Evolutionary conservation across 768 basidiomycete species (phyloP).

Genomic region (Tulasnella sp.): DNA sequence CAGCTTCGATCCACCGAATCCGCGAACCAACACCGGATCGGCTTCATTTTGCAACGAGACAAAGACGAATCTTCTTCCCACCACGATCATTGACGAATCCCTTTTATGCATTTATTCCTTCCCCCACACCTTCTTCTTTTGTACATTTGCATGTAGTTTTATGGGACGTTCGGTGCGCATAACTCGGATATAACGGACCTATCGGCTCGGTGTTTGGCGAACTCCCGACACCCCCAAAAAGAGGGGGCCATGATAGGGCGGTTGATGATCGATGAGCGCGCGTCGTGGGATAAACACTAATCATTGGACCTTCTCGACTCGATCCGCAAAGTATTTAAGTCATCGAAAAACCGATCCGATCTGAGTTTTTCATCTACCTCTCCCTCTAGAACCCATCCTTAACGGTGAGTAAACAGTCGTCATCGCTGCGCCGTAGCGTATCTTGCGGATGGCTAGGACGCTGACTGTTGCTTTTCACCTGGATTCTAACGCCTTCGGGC

Average conservation of each 20-base stretch:
- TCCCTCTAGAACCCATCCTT: no score
- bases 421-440: no score
- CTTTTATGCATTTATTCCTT: neutral
- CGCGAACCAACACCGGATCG: slow-evolving; percentile 13
- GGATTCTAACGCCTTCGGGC: neutral
- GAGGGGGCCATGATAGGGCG: neutral
- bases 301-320: no score
- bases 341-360: neutral
- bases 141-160: neutral
- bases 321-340: neutral
- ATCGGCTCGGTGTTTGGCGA: neutral
- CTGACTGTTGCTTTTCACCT: no score
- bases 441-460: no score
- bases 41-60: slow-evolving; percentile 25
- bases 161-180: neutral
- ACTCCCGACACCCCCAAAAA: neutral
- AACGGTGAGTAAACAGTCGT: no score
- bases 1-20: slow-evolving; percentile 26
- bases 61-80: neutral
- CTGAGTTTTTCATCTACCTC: no score
- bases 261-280: neutral
- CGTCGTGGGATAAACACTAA: neutral
- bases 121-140: neutral
- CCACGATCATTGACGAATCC: neutral
- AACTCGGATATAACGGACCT: neutral